phyloP scores from a whole-genome alignment of 805 yeast genomes.

The Zygoascus biomembranicola region DNA sequence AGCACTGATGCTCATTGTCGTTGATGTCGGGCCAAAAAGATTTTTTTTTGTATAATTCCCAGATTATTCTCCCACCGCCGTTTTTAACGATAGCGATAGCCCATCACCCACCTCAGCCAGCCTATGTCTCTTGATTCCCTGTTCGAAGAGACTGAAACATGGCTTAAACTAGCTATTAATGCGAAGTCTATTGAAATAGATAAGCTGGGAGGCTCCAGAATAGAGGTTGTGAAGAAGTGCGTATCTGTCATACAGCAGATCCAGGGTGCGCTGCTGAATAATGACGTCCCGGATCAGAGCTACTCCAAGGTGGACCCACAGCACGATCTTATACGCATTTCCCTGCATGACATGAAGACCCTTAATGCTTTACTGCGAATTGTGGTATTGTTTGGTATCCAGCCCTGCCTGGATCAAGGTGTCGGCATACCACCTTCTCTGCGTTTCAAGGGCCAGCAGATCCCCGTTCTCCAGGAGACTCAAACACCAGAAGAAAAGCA shows the following conservation, averaged over 20 bases:
- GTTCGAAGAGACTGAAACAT: constrained; percentile 8
- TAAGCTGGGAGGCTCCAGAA: not conserved
- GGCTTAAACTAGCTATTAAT: constrained; percentile 9
- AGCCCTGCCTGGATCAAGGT: constrained; percentile 47
- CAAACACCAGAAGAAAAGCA: not conserved
- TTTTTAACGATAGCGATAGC: not conserved
- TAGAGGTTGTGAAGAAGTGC: not conserved
- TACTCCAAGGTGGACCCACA: not conserved
- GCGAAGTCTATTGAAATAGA: not conserved
- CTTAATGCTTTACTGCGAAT: constrained; percentile 57
- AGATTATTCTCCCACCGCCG: not conserved
- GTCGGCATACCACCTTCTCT: constrained; percentile 59
- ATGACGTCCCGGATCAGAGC: not conserved
- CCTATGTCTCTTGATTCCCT: constrained; percentile 7
- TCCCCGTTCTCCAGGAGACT: constrained; percentile 12
- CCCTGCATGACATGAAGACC: constrained; percentile 76
- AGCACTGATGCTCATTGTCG: constrained; percentile 27
- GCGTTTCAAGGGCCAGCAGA: constrained; percentile 38
- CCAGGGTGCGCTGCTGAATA: not conserved
- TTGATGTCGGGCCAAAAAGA: not conserved
- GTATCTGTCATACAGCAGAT: constrained; percentile 5
- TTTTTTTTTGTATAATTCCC: not conserved
- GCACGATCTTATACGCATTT: constrained; percentile 39
- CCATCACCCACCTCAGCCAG: not conserved
- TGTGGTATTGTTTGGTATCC: constrained; percentile 63